Base-by-base conservation (phyloP, 2,329 filamentous ascomycete genomes). In the Trichoderma semiorbis region DNA sequence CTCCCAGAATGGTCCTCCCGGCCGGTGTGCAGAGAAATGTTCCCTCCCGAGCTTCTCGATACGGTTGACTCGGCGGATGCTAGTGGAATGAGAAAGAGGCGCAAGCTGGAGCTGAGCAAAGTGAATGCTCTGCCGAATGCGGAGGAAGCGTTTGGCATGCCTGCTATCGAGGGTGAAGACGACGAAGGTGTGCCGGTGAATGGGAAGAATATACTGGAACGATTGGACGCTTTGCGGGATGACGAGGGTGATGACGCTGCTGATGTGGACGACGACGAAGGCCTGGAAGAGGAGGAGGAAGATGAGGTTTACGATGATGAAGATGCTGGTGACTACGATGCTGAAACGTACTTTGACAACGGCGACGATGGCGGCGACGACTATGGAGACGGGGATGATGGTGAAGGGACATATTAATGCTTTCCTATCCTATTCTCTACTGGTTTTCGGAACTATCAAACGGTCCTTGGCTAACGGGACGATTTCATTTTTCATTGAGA, bases 271-370 rank as follows among this genome's bases (percentile, higher is more conserved):
- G 85, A 87, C 32, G 86, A 87, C 26, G 86, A 87, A 64, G 84
- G 81, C 10, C 76, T 79, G 50, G 80, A 81, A 39, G 83, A 84
- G 67, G 83, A 85, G 66, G 84, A 83, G 21, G 84, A 86, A 74
- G 85, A 86, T 69, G 84, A 86, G 69, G 81, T 80, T 28, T 87
- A 85, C 73, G 86, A 90, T 62, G 88, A 90, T 70, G 87, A 89
- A 72, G 86, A 88, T 63, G 88, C 86, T 1, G 88, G 88, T 8
- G 88, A 90, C 73, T 90, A 90, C 76, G 85, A 90, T 58, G 88
- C 88, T 3, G 88, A 90, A 75, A 83, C 84, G 11, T 89, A 89
- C 80, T 90, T 90, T 77, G 88, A 89, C 72, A 86, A 84, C 28
- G 87, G 86, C 14, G 86, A 87, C 73, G 86, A 88, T 28, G 84